Conservation (phyloP, 306 rosid genomes). For the Cucumis hystrix region DNA sequence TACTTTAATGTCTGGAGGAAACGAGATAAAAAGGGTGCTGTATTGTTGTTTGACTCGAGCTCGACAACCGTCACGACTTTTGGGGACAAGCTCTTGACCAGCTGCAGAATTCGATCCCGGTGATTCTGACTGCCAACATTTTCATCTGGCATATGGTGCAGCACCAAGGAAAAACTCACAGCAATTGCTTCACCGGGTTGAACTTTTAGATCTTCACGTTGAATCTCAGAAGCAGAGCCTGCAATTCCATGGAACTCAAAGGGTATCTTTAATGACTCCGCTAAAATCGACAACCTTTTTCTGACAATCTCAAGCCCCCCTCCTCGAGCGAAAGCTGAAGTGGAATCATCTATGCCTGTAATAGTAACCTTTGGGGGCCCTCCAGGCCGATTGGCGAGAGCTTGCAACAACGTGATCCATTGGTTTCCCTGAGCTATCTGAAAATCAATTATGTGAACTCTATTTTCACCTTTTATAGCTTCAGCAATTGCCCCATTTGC, state of each 20-base stretch:
- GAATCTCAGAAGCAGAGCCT: conserved; percentile 32
- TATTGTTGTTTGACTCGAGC: conserved; percentile 57
- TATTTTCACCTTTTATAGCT: conserved; percentile 49
- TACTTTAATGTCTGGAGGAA: conserved; percentile 56
- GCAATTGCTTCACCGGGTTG: conserved; percentile 58
- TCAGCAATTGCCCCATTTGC: conserved; percentile 95
- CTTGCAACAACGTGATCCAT: conserved; percentile 68
- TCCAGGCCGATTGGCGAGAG: conserved; percentile 54
- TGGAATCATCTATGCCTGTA: conserved; percentile 62
- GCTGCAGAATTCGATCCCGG: conserved; percentile 49
- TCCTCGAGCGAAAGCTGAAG: conserved; percentile 63
- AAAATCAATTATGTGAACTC: conserved; percentile 78
- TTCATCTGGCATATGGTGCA: conserved; percentile 85
- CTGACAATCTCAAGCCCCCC: conserved; percentile 67
- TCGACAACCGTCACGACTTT: conserved; percentile 86
- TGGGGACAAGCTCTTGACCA: conserved; percentile 56
- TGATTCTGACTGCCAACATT: conserved; percentile 43
- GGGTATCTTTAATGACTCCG: conserved; percentile 46
- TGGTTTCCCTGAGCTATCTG: conserved; percentile 80
- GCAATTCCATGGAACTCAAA: conserved; percentile 53
- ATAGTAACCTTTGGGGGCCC: conserved; percentile 75
- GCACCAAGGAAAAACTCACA: conserved; percentile 59
- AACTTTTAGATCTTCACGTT: conserved; percentile 42
- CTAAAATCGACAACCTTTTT: conserved; percentile 40
- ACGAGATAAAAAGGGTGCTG: conserved; percentile 54